Conservation (phyloP, 1,284 basidiomycete genomes). For the Austroboletus niveus region DNA sequence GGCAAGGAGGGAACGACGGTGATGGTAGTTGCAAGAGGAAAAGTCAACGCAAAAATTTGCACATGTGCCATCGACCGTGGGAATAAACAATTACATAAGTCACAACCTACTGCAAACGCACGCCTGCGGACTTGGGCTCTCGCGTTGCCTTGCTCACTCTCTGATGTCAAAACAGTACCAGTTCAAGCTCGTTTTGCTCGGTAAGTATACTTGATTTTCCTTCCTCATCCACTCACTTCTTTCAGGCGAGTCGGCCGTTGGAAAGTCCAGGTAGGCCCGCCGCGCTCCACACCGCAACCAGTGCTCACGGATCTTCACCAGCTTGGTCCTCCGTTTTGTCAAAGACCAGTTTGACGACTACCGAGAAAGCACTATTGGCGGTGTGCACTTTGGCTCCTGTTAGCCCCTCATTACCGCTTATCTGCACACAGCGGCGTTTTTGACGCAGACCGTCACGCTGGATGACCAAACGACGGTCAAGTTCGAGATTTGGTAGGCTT, state of each 20-base stretch:
- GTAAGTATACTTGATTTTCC: conserved; percentile 40
- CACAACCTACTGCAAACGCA: not conserved
- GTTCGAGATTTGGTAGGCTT: conserved; percentile 91
- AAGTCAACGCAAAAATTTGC: conserved; percentile 22
- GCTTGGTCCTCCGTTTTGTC: conserved; percentile 92
- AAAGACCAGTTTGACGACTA: conserved; percentile 99
- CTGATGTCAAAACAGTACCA: conserved; percentile 81
- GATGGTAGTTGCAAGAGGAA: conserved; percentile 26
- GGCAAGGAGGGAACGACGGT: conserved; percentile 23
- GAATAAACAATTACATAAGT: conserved; percentile 29
- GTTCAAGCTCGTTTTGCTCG: conserved; percentile 90
- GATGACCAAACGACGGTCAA: conserved; percentile 91
- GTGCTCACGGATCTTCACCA: conserved; percentile 34
- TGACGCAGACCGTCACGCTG: conserved; percentile 92
- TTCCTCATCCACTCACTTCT: not conserved
- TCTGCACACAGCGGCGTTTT: conserved; percentile 74
- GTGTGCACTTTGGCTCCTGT: conserved; percentile 39
- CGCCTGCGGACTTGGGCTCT: conserved; percentile 2
- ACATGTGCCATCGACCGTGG: conserved; percentile 20
- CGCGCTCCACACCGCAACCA: not conserved
- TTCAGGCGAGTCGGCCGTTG: conserved; percentile 93
- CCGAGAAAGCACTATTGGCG: conserved; percentile 87
- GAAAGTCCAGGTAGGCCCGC: conserved; percentile 80
- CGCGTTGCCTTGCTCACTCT: conserved; percentile 6
- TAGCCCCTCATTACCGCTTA: conserved; percentile 11